These are phyloP conservation scores for Cercospora citrullina DNA, from an alignment of 2,329 filamentous ascomycete species.

Conservation along the genomic window DNA sequence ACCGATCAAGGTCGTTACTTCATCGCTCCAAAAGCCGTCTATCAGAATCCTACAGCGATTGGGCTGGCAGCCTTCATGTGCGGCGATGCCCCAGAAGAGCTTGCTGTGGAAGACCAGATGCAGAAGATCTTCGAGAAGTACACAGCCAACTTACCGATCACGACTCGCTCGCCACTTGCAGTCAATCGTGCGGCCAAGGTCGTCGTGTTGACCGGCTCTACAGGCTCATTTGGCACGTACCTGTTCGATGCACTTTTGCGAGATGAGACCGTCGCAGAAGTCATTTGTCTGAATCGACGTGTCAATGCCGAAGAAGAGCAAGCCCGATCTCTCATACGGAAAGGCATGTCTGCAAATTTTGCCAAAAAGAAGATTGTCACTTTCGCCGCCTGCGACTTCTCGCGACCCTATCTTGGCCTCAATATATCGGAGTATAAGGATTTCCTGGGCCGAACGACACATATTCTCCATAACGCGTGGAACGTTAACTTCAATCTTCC, in stretches of 20 bases:
- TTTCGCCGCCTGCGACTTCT: constrained; percentile 31
- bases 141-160: constrained; percentile 27
- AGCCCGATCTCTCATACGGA: constrained; percentile 20
- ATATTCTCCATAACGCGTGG: constrained; percentile 43
- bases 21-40: constrained; percentile 41
- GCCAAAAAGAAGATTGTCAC: constrained; percentile 23
- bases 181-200: constrained; percentile 11
- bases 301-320: constrained; percentile 29
- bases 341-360: constrained; percentile 31
- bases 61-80: constrained; percentile 41
- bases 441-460: constrained; percentile 28
- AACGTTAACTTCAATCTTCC: constrained; percentile 41
- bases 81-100: constrained; percentile 10
- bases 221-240: constrained; percentile 41
- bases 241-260: constrained; percentile 37
- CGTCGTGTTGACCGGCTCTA: constrained; percentile 41
- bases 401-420: constrained; percentile 32
- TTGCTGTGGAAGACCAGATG: constrained; percentile 11
- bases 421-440: constrained; percentile 25
- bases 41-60: constrained; percentile 47
- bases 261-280: constrained; percentile 30
- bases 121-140: constrained; percentile 35
- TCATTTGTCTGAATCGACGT: constrained; percentile 38
- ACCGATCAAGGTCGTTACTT: constrained; percentile 39
- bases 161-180: constrained; percentile 9